Base-by-base conservation (phyloP, 177 flowering plant species). In the Telopea speciosissima region DNA sequence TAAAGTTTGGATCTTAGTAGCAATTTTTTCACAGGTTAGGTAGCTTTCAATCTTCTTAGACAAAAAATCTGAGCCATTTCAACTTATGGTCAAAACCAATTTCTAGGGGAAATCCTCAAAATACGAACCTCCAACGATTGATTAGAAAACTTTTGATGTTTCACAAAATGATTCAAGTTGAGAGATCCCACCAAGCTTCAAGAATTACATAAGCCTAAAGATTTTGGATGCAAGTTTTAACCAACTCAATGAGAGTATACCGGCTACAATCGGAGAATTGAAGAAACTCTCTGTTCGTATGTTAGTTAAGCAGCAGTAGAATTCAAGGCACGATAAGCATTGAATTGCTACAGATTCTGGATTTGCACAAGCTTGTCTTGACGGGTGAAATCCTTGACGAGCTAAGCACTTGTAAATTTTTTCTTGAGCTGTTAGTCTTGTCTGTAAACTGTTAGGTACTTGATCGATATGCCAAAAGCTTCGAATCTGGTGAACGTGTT, bases 391-490 rank as follows among this genome's bases (percentile, higher is more conserved):
- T 92, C 49, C 96, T 97, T 0, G 63, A 52, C 14, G 82, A 77
- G 56, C 69, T 95, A 56, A 81, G 83, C 85, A 84, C 83, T 69
- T 96, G 96, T 88, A 76, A 75, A 77, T 83, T 85, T 79, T 97
- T 96, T 75, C 96, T 81, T 68, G 87, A 84, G 76, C 85, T 96
- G 97, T 96, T 83, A 92, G 99, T 95, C 26, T n/a, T n/a, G n/a
- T n/a, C n/a, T n/a, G n/a, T n/a, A n/a, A n/a, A n/a, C n/a, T n/a
- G n/a, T n/a, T n/a, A n/a, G n/a, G n/a, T n/a, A n/a, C n/a, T n/a
- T n/a, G n/a, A n/a, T n/a, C n/a, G n/a, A n/a, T n/a, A n/a, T n/a
- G n/a, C n/a, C n/a, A n/a, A n/a, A n/a, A n/a, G n/a, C n/a, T n/a
- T n/a, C n/a, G n/a, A n/a, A n/a, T n/a, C n/a, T n/a, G n/a, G n/a